These are phyloP conservation scores for Dipteronia sinensis DNA, from an alignment of 345 rosid genomes.

Conservation along the genomic window DNA sequence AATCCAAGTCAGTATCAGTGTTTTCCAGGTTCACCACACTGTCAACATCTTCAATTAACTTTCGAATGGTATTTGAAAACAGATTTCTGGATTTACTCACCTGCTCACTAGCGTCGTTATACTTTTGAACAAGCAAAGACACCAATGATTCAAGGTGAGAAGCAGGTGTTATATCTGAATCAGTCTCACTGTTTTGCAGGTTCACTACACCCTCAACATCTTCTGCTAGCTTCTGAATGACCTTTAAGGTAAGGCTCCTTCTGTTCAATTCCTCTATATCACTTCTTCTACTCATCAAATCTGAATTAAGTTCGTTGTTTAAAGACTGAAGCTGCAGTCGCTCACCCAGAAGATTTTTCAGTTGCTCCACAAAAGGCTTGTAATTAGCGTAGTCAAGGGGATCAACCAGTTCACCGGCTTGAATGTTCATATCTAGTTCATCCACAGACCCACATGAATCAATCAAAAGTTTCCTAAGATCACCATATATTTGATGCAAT, in stretches of 20 bases:
- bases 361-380: conserved; percentile 48
- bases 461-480: conserved; percentile 48
- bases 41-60: conserved; percentile 57
- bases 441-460: conserved; percentile 42
- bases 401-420: conserved; percentile 41
- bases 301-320: conserved; percentile 54
- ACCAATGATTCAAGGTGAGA: neutral
- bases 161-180: neutral
- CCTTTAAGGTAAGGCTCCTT: conserved; percentile 38
- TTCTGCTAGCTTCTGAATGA: neutral
- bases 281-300: conserved; percentile 47
- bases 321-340: conserved; percentile 56
- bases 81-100: neutral
- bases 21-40: conserved; percentile 57
- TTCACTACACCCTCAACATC: neutral
- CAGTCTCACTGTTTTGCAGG: neutral
- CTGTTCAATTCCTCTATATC: conserved; percentile 57
- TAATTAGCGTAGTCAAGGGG: conserved; percentile 45
- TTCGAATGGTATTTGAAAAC: conserved; percentile 42
- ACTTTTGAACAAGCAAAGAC: conserved; percentile 2
- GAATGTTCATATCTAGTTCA: conserved; percentile 26
- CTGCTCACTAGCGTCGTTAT: neutral
- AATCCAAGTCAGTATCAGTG: conserved; percentile 35
- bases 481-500: conserved; percentile 44
- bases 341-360: conserved; percentile 54